Evolutionary conservation across 1,284 basidiomycete genomes (phyloP).

Genomic region (Uromyces viciae-fabae): DNA sequence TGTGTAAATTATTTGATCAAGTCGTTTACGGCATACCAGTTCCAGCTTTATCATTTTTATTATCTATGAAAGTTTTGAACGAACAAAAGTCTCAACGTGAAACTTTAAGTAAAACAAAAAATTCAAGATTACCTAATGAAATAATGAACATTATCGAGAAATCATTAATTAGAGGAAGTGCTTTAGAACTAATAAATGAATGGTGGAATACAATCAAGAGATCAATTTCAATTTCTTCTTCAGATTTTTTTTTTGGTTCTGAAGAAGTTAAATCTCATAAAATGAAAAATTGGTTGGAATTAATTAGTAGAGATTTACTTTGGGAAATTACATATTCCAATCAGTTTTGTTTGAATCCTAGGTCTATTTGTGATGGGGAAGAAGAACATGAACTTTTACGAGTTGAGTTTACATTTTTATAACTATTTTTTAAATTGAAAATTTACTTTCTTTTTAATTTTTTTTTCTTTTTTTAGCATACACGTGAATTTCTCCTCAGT

Average conservation of each 20-base stretch:
- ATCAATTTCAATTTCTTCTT: not conserved
- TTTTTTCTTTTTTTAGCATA: not conserved
- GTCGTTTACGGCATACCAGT: conserved; percentile 29
- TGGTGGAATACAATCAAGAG: conserved; percentile 23
- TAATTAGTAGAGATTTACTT: conserved; percentile 11
- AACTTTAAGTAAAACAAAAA: not conserved
- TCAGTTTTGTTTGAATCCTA: conserved; percentile 2
- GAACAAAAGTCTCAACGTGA: not conserved
- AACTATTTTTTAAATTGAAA: not conserved
- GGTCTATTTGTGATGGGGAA: not conserved
- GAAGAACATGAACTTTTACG: conserved; percentile 29
- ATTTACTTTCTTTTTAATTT: not conserved
- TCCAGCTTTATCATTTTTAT: conserved; percentile 24
- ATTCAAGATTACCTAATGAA: conserved; percentile 10
- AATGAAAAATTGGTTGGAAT: conserved; percentile 4
- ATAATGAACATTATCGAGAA: not conserved
- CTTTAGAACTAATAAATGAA: not conserved
- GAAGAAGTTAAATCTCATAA: not conserved
- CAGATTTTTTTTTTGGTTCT: not conserved
- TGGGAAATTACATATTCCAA: conserved; percentile 27
- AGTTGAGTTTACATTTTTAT: conserved; percentile 10
- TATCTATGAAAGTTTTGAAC: conserved; percentile 21
- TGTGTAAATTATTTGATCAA: conserved; percentile 18
- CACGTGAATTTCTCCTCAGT: conserved; percentile 8
- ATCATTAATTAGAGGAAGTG: not conserved